Evolutionary conservation across 1,284 basidiomycete species (phyloP).

Genomic region (Rhodotorula glutinis): DNA sequence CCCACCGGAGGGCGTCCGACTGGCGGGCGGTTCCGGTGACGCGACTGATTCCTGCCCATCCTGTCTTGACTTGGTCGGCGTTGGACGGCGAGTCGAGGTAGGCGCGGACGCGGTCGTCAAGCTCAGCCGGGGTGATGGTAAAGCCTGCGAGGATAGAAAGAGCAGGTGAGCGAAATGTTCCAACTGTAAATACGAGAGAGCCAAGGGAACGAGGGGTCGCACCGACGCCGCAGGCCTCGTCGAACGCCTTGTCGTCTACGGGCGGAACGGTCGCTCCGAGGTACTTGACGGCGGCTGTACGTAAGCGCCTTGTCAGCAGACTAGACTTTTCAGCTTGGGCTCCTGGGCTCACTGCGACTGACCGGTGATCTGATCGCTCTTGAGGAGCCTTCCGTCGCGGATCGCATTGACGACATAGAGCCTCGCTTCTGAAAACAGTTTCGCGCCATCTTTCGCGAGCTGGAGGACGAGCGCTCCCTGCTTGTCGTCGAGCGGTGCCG

Average conservation of each 20-base stretch:
- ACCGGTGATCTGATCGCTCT: conserved; percentile 84
- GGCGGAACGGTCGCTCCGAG: conserved; percentile 61
- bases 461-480: conserved; percentile 70
- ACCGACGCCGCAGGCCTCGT: conserved; percentile 85
- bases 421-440: conserved; percentile 61
- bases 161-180: no score
- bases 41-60: conserved; percentile 70
- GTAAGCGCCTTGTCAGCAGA: not conserved
- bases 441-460: conserved; percentile 64
- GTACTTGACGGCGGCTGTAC: conserved; percentile 73
- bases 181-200: no score
- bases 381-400: conserved; percentile 68
- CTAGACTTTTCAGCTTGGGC: no score
- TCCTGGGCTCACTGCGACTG: no score
- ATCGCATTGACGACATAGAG: conserved; percentile 66
- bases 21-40: conserved; percentile 68
- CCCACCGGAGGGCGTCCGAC: conserved; percentile 77
- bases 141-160: conserved; percentile 77
- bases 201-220: not conserved
- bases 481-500: conserved; percentile 66
- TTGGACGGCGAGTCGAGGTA: conserved; percentile 54
- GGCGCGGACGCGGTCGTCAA: conserved; percentile 61
- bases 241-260: conserved; percentile 69
- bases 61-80: conserved; percentile 51
- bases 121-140: conserved; percentile 67